phyloP scores from a whole-genome alignment of 305 asterid genomes.

The Fraxinus platypoda region DNA sequence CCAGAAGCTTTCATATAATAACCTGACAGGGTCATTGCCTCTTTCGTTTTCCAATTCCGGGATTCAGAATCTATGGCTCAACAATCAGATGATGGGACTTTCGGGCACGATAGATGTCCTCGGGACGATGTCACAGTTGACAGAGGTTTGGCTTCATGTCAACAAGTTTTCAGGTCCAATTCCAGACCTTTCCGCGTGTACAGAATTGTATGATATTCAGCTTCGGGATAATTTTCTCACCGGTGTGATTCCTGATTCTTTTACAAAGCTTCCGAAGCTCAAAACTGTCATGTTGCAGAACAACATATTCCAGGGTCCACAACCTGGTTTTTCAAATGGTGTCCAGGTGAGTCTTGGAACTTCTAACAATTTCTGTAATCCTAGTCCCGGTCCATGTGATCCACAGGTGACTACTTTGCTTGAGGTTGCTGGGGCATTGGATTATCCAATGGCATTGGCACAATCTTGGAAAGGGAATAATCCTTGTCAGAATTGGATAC shows the following conservation, averaged over 20 bases:
- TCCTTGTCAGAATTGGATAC: conserved; percentile 63
- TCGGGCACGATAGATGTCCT: conserved; percentile 55
- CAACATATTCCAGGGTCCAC: conserved; percentile 72
- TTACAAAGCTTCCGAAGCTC: conserved; percentile 51
- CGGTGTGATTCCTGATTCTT: conserved; percentile 63
- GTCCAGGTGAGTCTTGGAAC: conserved; percentile 51
- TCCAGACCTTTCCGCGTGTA: conserved; percentile 67
- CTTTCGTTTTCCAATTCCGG: conserved; percentile 46
- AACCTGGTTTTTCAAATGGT: conserved; percentile 46
- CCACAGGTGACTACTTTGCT: conserved; percentile 64
- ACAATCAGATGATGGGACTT: conserved; percentile 61
- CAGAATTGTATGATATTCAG: conserved; percentile 43
- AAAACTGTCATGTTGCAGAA: conserved; percentile 45
- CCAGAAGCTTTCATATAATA: conserved; percentile 63
- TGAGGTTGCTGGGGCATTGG: conserved; percentile 41
- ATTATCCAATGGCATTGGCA: conserved; percentile 55
- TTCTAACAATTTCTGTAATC: conserved; percentile 53
- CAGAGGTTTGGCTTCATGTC: conserved; percentile 59
- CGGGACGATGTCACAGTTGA: conserved; percentile 47
- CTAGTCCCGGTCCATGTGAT: conserved; percentile 64
- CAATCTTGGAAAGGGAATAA: conserved; percentile 75
- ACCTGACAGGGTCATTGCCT: conserved; percentile 62
- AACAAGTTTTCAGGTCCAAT: conserved; percentile 63
- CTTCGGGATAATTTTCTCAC: conserved; percentile 69
- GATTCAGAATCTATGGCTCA: conserved; percentile 53